Evolutionary conservation across 306 rosid species (phyloP).

Genomic region (Luffa acutangula): DNA sequence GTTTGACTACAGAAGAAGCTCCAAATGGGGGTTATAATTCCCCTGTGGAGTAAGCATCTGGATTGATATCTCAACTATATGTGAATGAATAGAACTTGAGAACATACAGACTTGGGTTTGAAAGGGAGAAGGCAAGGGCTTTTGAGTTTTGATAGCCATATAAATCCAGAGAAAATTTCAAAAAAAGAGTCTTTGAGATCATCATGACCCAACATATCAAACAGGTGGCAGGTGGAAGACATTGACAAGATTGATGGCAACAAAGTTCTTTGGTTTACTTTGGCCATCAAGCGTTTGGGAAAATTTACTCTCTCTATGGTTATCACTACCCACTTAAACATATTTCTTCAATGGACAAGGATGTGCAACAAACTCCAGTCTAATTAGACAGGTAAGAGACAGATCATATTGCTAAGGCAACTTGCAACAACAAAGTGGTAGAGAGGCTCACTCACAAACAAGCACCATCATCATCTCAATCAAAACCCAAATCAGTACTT

Average conservation of each 20-base stretch:
- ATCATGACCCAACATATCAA: conserved; percentile 7
- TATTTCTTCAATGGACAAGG: conserved; percentile 22
- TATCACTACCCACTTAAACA: background rate
- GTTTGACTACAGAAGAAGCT: background rate
- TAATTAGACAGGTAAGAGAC: conserved; percentile 22
- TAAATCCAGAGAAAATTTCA: conserved; percentile 21
- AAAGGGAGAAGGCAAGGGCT: conserved; percentile 11
- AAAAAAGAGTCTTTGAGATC: background rate
- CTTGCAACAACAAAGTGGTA: conserved; percentile 23
- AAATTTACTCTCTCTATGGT: background rate
- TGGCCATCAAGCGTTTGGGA: conserved; percentile 9
- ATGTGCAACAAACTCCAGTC: conserved; percentile 18
- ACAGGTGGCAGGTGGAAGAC: conserved; percentile 18
- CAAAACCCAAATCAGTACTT: conserved; percentile 5
- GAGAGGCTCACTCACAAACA: background rate
- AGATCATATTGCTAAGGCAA: conserved; percentile 15
- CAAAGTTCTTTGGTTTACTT: conserved; percentile 18
- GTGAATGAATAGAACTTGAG: background rate
- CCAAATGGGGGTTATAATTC: conserved; percentile 3
- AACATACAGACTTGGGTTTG: conserved; percentile 3
- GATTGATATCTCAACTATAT: background rate
- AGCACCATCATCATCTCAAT: background rate
- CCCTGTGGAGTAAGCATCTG: background rate
- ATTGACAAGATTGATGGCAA: conserved; percentile 39
- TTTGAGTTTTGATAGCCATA: conserved; percentile 21